Percentiles rank a stretch among this genome's conserved stretches.
phyloP scores from a whole-genome alignment of 768 basidiomycete species.

The Rhizopogon vinicolor region DNA sequence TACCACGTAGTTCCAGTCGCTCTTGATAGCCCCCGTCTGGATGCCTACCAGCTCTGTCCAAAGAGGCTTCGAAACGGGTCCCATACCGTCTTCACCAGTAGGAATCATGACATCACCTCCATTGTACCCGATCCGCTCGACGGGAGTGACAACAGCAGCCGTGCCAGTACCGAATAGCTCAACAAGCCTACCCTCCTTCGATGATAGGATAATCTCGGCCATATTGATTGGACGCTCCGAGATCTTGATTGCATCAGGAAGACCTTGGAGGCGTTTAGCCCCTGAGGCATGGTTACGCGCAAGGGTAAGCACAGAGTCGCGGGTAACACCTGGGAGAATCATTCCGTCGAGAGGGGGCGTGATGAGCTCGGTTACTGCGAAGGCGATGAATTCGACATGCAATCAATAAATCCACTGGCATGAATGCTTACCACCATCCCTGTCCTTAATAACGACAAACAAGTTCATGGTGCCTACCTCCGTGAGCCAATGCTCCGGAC shows the following conservation, averaged over 20 bases:
- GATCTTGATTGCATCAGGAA: slow-evolving; percentile 54
- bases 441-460: slow-evolving; percentile 73
- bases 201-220: slow-evolving; percentile 60
- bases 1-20: slow-evolving; percentile 73
- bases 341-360: slow-evolving; percentile 65
- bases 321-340: slow-evolving; percentile 67
- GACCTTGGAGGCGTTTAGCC: slow-evolving; percentile 37
- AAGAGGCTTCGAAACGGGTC: slow-evolving; percentile 50
- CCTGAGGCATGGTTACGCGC: slow-evolving; percentile 54
- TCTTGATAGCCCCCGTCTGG: slow-evolving; percentile 72
- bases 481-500: slow-evolving; percentile 48
- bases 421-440: slow-evolving; percentile 51
- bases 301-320: slow-evolving; percentile 46
- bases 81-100: slow-evolving; percentile 70
- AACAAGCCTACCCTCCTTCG: slow-evolving; percentile 35
- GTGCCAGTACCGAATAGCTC: slow-evolving; percentile 51
- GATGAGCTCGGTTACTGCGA: slow-evolving; percentile 48
- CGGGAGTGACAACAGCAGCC: slow-evolving; percentile 49
- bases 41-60: slow-evolving; percentile 51
- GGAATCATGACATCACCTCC: slow-evolving; percentile 51
- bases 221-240: slow-evolving; percentile 73
- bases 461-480: slow-evolving; percentile 92
- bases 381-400: background rate
- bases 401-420: background rate
- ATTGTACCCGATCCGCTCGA: slow-evolving; percentile 54